These are phyloP conservation scores for Neonectria faginata DNA, from an alignment of 2,329 filamentous ascomycete genomes.

Conservation along the genomic window DNA sequence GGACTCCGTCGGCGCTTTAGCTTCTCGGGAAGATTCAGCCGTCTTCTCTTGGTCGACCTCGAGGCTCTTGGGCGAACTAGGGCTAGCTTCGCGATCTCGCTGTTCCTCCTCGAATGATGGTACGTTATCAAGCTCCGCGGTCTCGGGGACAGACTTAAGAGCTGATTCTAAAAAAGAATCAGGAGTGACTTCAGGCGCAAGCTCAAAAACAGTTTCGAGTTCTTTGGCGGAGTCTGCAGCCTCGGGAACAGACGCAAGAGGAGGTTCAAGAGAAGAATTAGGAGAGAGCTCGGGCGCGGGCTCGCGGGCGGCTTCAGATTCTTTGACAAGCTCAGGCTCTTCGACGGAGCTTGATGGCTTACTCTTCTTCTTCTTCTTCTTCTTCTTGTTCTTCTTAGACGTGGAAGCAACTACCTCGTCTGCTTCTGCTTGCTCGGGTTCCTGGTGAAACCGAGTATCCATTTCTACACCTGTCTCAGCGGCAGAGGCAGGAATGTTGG, in stretches of 20 bases:
- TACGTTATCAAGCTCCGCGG: not conserved
- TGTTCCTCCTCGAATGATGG: not conserved
- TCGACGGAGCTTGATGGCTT: constrained; percentile 9
- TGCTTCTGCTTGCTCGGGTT: not conserved
- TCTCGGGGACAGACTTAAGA: not conserved
- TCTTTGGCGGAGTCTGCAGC: not conserved
- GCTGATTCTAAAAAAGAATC: not conserved
- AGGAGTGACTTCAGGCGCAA: not conserved
- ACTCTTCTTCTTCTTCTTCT: constrained; percentile 29
- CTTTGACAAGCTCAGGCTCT: not conserved
- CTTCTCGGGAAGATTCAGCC: not conserved
- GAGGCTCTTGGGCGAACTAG: not conserved
- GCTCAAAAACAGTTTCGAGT: not conserved
- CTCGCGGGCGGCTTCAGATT: constrained; percentile 1
- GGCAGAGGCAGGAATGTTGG: not conserved
- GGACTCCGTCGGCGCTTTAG: not conserved
- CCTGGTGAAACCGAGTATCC: not conserved
- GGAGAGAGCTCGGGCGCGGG: not conserved
- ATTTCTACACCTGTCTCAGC: not conserved
- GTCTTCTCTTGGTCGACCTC: not conserved
- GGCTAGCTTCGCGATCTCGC: not conserved
- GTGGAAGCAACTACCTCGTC: constrained; percentile 23
- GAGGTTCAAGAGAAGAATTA: not conserved
- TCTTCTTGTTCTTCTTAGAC: constrained; percentile 42
- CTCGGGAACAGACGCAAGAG: not conserved